A percentile compares a stretch with the other conserved stretches of the same genome.
Evolutionary conservation across 768 basidiomycete genomes (phyloP).

Genomic region (Kwoniella shandongensis): DNA sequence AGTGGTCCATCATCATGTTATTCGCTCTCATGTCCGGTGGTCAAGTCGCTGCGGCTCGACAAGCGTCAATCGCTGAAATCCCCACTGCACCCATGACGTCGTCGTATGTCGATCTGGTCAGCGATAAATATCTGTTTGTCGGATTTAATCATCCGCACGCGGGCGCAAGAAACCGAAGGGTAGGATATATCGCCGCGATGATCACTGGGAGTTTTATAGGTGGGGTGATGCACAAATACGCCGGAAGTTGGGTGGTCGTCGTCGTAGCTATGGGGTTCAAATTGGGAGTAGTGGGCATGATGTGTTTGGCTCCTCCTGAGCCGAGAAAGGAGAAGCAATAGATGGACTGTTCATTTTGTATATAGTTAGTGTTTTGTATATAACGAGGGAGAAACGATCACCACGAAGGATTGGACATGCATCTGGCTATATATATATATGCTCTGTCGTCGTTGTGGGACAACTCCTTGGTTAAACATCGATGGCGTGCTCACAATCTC

Average conservation of each 20-base stretch:
- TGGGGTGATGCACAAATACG: constrained; percentile 34
- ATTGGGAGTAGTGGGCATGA: constrained; percentile 18
- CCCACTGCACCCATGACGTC: constrained; percentile 47
- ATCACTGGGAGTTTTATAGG: constrained; percentile 39
- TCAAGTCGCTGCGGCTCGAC: constrained; percentile 43
- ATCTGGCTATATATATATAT: too few relatives aligned
- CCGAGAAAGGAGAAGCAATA: constrained; percentile 7
- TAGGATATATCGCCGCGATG: constrained; percentile 40
- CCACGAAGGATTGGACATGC: too few relatives aligned
- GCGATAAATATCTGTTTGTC: constrained; percentile 36
- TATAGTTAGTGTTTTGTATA: background rate
- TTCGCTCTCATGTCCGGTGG: constrained; percentile 44
- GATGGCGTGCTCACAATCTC: too few relatives aligned
- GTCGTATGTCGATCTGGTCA: constrained; percentile 38
- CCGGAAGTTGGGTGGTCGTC: constrained; percentile 40
- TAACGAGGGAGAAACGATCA: too few relatives aligned
- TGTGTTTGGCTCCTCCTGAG: constrained; percentile 21
- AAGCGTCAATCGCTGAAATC: constrained; percentile 32
- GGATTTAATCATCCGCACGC: constrained; percentile 22
- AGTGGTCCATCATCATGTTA: constrained; percentile 34
- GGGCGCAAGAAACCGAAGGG: constrained; percentile 33
- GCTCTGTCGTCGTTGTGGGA: too few relatives aligned
- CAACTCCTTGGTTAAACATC: too few relatives aligned
- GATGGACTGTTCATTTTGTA: background rate
- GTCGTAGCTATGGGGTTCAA: constrained; percentile 35